phyloP scores from a whole-genome alignment of 805 yeast genomes.

The Monosporozyma solicola region DNA sequence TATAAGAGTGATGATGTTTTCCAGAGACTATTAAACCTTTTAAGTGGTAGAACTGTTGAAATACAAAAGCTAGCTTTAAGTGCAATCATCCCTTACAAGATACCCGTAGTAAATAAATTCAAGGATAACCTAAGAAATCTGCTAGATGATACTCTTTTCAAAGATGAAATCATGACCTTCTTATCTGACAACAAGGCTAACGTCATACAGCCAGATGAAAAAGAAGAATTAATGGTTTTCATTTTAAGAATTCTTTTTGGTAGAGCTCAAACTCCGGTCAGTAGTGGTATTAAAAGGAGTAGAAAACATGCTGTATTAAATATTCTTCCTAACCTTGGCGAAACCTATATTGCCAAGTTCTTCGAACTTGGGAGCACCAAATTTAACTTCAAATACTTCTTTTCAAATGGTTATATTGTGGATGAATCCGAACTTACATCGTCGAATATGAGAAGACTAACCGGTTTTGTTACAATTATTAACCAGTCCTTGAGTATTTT shows the following conservation, averaged over 20 bases:
- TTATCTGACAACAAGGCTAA: constrained; percentile 41
- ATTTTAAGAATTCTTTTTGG: constrained; percentile 78
- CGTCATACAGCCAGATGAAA: constrained; percentile 54
- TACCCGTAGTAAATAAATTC: constrained; percentile 52
- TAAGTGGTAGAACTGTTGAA: constrained; percentile 52
- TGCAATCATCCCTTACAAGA: constrained; percentile 57
- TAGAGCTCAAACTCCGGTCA: constrained; percentile 60
- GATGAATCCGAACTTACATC: constrained; percentile 22
- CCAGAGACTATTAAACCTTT: constrained; percentile 41
- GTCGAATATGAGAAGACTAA: constrained; percentile 38
- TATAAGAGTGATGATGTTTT: constrained; percentile 45
- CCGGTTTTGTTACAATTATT: constrained; percentile 51
- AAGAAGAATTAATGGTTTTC: constrained; percentile 53
- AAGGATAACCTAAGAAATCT: constrained; percentile 63
- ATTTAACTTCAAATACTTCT: constrained; percentile 35
- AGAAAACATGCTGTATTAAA: constrained; percentile 64
- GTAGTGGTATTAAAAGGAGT: constrained; percentile 63
- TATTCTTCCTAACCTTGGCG: constrained; percentile 48
- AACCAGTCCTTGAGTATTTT: constrained; percentile 32
- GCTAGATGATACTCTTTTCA: constrained; percentile 72
- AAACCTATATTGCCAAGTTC: constrained; percentile 47
- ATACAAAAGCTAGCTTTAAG: constrained; percentile 68
- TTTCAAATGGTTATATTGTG: constrained; percentile 16
- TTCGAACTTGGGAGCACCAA: constrained; percentile 52
- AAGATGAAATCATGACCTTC: constrained; percentile 72